A percentile compares a stretch with the other conserved stretches of the same genome.
Conservation (phyloP, 768 basidiomycete genomes). For the Gloeopeniophorella convolvens region DNA sequence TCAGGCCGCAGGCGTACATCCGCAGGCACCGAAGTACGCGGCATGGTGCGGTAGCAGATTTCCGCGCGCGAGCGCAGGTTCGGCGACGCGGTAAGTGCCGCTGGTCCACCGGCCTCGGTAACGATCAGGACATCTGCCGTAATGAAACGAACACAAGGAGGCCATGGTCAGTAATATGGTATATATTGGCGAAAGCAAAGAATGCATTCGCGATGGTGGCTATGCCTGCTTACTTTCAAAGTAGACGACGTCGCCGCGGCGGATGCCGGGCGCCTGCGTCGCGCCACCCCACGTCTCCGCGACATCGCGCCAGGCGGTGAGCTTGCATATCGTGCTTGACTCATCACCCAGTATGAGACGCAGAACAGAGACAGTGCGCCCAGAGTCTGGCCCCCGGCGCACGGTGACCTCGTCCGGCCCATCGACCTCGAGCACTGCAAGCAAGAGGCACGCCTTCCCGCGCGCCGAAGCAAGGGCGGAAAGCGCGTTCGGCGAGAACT, state of each 20-base stretch:
- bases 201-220: not conserved
- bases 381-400: conserved; percentile 65
- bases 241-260: conserved; percentile 66
- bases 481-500: conserved; percentile 60
- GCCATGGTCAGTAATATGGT: conserved; percentile 20
- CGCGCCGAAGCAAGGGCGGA: conserved; percentile 36
- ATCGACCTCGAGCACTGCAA: conserved; percentile 69
- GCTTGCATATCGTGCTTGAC: conserved; percentile 56
- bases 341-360: conserved; percentile 73
- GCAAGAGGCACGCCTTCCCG: conserved; percentile 49
- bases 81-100: conserved; percentile 55
- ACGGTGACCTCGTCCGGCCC: conserved; percentile 63
- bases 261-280: conserved; percentile 37
- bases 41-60: conserved; percentile 78
- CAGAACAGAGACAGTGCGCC: conserved; percentile 59
- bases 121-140: conserved; percentile 46
- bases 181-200: conserved; percentile 1
- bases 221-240: conserved; percentile 51
- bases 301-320: conserved; percentile 73
- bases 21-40: conserved; percentile 35
- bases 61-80: conserved; percentile 52
- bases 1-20: conserved; percentile 63
- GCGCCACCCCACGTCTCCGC: conserved; percentile 67
- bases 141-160: not conserved
- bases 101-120: conserved; percentile 32